These are phyloP conservation scores for Macadamia integrifolia DNA, from an alignment of 164 flowering plant species.

Conservation along the genomic window DNA sequence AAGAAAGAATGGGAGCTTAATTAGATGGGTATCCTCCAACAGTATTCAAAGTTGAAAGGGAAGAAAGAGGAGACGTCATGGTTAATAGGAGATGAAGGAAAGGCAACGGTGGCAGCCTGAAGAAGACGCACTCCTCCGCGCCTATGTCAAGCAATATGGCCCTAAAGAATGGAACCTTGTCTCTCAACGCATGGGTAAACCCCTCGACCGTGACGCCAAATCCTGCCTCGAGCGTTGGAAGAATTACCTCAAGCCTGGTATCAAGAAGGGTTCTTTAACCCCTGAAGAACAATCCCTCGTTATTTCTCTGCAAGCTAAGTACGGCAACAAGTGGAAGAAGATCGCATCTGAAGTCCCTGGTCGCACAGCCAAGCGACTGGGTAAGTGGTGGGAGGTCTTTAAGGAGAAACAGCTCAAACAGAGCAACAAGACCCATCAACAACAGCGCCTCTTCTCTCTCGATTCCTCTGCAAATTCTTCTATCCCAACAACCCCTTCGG, in stretches of 20 bases:
- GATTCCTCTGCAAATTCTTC: not conserved
- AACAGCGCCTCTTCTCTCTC: not conserved
- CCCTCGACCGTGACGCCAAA: conserved; percentile 39
- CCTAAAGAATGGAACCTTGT: conserved; percentile 46
- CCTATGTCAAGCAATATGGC: conserved; percentile 46
- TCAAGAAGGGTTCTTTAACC: conserved; percentile 44
- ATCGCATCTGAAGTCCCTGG: conserved; percentile 47
- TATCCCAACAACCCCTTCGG: not conserved
- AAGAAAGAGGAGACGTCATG: not conserved
- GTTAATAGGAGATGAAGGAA: conserved; percentile 36
- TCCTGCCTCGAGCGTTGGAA: conserved; percentile 52
- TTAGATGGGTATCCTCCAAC: not conserved
- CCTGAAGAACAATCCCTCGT: conserved; percentile 36
- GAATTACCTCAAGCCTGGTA: conserved; percentile 49
- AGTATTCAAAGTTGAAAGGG: not conserved
- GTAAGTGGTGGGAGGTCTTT: conserved; percentile 60
- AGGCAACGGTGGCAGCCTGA: conserved; percentile 47
- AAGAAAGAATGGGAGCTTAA: not conserved
- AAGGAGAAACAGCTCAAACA: conserved; percentile 39
- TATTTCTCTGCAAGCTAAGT: conserved; percentile 43
- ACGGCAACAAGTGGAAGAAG: conserved; percentile 53
- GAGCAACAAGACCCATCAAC: not conserved
- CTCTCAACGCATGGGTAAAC: conserved; percentile 35
- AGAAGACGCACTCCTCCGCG: conserved; percentile 42
- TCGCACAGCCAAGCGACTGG: conserved; percentile 43